Base-by-base conservation (phyloP, 1,284 basidiomycete genomes). In the Leccinum ponderosum region DNA sequence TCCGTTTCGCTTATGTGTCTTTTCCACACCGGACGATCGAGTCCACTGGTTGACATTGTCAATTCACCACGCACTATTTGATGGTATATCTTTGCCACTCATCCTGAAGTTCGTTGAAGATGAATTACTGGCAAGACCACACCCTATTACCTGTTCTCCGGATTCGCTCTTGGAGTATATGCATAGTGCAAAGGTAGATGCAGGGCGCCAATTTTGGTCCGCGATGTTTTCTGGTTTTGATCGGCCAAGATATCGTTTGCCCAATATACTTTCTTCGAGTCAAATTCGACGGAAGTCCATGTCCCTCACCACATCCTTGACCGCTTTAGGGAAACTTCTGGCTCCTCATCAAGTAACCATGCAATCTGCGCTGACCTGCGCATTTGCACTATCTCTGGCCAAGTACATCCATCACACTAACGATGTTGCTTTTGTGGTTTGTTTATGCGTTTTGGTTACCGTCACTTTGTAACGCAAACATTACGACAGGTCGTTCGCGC, bases 21-120 rank as follows among this genome's bases (percentile, higher is more conserved):
- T 75, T 66, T 55, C 33, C 3, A 59, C 69, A 1, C 48, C 53
- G 25, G 53, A 57, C 8, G 17, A 53, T 25, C 31, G 31, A n/a
- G 37, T 58, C 4, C 60, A 55, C 50, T 67, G 74, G 64, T 57
- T 79, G 33, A 75, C 72, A 3, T 65, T 81, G 44, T 82, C 81
- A 8, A 79, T 83, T 44, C 81, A 83, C 54, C 81, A 83, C 56
- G 76, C 81, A 0, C 65, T 83, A 6, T 83, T 80, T 61, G 81
- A 83, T 63, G 81, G 80, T 6, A 74, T 77, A 29, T 80, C 81
- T 11, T 74, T 83, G 17, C 76, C 80, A 1, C 66, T 75, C 9
- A 64, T 82, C 9, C 68, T 82, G 56, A 68, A 71, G 17, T 75
- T 78, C 50, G 74, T 79, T 9, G 79, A 81, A 57, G 68, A 69